Base-by-base conservation (phyloP, 73 alveolate species). In the Paramecium bursaria region DNA sequence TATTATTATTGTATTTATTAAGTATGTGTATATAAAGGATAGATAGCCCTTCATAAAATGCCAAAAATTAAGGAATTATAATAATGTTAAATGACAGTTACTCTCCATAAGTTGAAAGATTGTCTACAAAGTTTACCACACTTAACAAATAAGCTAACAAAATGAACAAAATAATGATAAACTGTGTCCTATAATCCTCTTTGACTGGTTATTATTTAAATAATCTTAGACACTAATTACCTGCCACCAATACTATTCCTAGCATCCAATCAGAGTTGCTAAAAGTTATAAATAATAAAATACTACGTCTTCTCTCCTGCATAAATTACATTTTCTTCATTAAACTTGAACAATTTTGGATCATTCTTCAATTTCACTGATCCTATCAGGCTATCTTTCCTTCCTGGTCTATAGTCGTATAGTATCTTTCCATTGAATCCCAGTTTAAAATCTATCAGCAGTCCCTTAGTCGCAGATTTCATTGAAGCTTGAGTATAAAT, bases 211-310 rank as follows among this genome's bases (percentile, higher is more conserved):
- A 5, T 39, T 7, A 57, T 21, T 67, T 67, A 67, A 39, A 67
- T 9, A 67, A 21, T 11, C 82, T 22, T 33, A 67, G 35, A 67
- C 60, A 67, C 19, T 67, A 39, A 10, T 67, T 67, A 10, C 82
- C 60, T 7, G 30, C 82, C 6, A 67, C 82, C 44, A 67, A 35
- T 1, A 67, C 82, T 39, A 67, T 67, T 67, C 82, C 82, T 42
- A 67, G 19, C n/a, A 42, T 57, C 82, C 82, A 67, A 67, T 67
- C 82, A 11, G 60, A 39, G 44, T 67, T 67, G 14, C 33, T 13
- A 0, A 67, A n/a, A n/a, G n/a, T n/a, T n/a, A n/a, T n/a, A n/a
- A n/a, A n/a, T n/a, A n/a, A n/a, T n/a, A n/a, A n/a, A n/a, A n/a
- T n/a, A n/a, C n/a, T n/a, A n/a, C n/a, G n/a, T n/a, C 55, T 33